Conservation (phyloP, 2,329 filamentous ascomycete genomes). For the Neopestalotiopsis clavispora region DNA sequence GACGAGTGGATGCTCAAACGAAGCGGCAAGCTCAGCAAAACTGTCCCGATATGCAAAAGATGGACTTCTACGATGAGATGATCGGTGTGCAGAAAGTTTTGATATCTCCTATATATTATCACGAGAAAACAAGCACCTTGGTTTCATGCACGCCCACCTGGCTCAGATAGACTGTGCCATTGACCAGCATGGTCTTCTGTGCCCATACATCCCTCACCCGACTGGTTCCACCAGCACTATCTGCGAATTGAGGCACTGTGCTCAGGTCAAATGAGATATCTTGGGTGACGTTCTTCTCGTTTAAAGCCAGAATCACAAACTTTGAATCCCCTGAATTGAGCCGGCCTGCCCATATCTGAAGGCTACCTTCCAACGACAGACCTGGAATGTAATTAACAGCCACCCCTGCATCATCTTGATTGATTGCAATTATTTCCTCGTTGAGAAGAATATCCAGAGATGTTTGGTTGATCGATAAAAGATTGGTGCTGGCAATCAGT, state of each 20-base stretch:
- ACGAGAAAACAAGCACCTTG: slow-evolving; percentile 15
- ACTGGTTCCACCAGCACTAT: neutral
- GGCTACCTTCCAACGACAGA: slow-evolving; percentile 28
- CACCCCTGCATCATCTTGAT: slow-evolving; percentile 37
- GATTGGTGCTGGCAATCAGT: slow-evolving; percentile 45
- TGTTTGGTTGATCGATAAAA: slow-evolving; percentile 36
- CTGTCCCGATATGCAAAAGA: no score
- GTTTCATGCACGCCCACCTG: slow-evolving; percentile 10
- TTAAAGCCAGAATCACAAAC: slow-evolving; percentile 23
- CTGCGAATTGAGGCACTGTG: slow-evolving; percentile 9
- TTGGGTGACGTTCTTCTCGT: slow-evolving; percentile 15
- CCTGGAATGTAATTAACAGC: slow-evolving; percentile 31
- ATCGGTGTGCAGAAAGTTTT: no score
- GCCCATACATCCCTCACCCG: slow-evolving; percentile 6
- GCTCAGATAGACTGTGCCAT: neutral
- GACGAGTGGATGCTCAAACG: no score
- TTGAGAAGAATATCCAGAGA: slow-evolving; percentile 43
- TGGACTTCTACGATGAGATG: no score
- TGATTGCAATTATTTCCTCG: slow-evolving; percentile 42
- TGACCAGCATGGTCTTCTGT: neutral
- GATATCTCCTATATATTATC: neutral
- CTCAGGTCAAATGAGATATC: slow-evolving; percentile 20
- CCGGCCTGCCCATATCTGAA: slow-evolving; percentile 35
- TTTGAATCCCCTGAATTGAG: slow-evolving; percentile 12
- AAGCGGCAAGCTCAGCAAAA: no score